These are phyloP conservation scores for Crotalaria pallida DNA, from an alignment of 306 rosid genomes.

Conservation along the genomic window DNA sequence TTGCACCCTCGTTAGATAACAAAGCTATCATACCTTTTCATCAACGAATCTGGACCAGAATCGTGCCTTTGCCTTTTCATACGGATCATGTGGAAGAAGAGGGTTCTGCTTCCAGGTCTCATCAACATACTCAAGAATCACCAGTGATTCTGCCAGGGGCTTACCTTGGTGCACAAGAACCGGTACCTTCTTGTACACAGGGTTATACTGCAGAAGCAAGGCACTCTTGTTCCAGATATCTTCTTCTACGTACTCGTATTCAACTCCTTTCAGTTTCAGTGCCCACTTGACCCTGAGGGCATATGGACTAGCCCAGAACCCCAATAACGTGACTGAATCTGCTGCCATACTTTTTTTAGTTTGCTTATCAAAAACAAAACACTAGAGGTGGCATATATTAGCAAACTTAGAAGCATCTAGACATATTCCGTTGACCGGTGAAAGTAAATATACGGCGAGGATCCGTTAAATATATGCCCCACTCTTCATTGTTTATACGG, in stretches of 20 bases:
- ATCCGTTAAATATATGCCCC: too few species aligned
- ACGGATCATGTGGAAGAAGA: slow-evolving; percentile 38
- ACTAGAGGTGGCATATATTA: too few species aligned
- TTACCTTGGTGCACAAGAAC: slow-evolving; percentile 43
- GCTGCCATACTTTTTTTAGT: slow-evolving; percentile 15
- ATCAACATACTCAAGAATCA: slow-evolving; percentile 40
- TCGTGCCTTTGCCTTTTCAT: slow-evolving; percentile 38
- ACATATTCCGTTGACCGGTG: too few species aligned
- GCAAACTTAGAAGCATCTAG: too few species aligned
- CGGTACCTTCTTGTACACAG: slow-evolving; percentile 37
- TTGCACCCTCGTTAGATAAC: not conserved
- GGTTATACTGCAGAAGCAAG: slow-evolving; percentile 39
- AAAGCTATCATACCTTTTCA: slow-evolving; percentile 30
- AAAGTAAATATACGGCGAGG: too few species aligned
- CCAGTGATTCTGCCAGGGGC: slow-evolving; percentile 39
- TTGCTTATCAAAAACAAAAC: not conserved
- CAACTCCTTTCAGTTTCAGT: slow-evolving; percentile 34
- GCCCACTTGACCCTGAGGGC: slow-evolving; percentile 35
- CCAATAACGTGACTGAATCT: slow-evolving; percentile 30
- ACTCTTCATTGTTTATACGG: too few species aligned
- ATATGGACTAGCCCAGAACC: slow-evolving; percentile 41
- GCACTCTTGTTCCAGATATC: slow-evolving; percentile 36
- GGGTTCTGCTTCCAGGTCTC: slow-evolving; percentile 43
- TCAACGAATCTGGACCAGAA: slow-evolving; percentile 44
- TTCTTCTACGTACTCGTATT: slow-evolving; percentile 36